Conservation (phyloP, 1,284 basidiomycete genomes). For the Coniferiporia weirii region DNA sequence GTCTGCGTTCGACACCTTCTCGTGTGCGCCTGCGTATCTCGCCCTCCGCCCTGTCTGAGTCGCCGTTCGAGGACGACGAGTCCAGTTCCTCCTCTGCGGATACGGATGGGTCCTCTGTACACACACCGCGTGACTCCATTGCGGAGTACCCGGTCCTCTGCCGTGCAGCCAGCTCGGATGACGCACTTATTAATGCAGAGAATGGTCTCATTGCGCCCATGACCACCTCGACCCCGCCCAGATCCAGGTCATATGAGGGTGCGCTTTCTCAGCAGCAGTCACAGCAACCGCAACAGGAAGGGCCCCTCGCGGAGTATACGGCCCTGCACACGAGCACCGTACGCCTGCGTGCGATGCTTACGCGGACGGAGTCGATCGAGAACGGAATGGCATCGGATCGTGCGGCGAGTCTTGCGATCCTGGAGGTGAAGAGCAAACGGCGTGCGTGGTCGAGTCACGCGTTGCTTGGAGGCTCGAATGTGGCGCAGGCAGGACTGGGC, state of each 20-base stretch:
- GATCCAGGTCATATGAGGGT: not conserved
- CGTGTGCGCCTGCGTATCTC: constrained; percentile 2
- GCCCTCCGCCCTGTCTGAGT: constrained; percentile 14
- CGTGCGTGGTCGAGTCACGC: constrained; percentile 49
- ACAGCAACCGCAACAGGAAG: not conserved
- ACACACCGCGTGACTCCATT: constrained; percentile 44
- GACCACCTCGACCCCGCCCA: not conserved
- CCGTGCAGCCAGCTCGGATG: constrained; percentile 12
- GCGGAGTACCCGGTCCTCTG: constrained; percentile 21
- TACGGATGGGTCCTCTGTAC: constrained; percentile 50
- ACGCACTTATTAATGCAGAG: constrained; percentile 5
- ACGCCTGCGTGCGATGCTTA: constrained; percentile 5
- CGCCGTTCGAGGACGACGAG: constrained; percentile 29
- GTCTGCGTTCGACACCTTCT: constrained; percentile 14
- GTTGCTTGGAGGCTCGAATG: not conserved
- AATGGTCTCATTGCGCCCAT: constrained; percentile 5
- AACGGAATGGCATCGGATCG: not conserved
- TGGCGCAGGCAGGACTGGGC: not conserved
- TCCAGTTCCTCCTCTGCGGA: constrained; percentile 20
- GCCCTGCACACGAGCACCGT: constrained; percentile 5
- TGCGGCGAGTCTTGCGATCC: constrained; percentile 28
- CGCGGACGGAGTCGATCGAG: not conserved
- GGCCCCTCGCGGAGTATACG: constrained; percentile 11
- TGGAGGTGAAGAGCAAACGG: constrained; percentile 47
- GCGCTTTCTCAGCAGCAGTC: not conserved